Base-by-base conservation (phyloP, 345 rosid genomes). In the Lagerstroemia speciosa region DNA sequence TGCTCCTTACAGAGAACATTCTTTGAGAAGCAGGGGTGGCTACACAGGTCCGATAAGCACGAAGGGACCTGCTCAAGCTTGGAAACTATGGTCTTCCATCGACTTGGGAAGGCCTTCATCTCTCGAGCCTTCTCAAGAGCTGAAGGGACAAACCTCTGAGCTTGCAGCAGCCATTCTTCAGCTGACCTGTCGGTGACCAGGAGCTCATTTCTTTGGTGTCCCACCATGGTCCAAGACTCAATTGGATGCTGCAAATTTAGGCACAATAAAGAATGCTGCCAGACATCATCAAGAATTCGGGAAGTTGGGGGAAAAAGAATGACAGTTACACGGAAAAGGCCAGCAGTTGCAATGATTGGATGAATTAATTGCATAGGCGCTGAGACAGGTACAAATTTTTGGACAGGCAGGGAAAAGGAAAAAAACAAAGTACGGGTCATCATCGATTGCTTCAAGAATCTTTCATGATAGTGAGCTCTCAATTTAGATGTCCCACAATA, bases 11-110 rank as follows among this genome's bases (percentile, higher is more conserved):
- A 94, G 16, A 94, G 85, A 17, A 90, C 71, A 67, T 94, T 88
- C 80, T 84, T 94, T 22, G 86, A 87, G 79, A 94, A 94, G 69
- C 88, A 94, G 64, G 99, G 99, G 69, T 94, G 99, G 77, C 93
- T 89, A 0, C 96, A 89, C 46, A 94, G 83, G 67, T 94, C 96
- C 0, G 92, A 88, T 66, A 94, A 76, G 64, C 83, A 80, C 15
- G 84, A 73, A 0, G 98, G 97, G 45, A 94, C 78, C 90, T 83
- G 86, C 82, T 88, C 97, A 78, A 94, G 71, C 71, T 89, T 91
- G 34, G 83, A 82, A 69, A 84, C 73, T 33, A 91, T 88, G 80
- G 79, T 78, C 86, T 91, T 94, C 99, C 99, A 94, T 73, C 96
- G 80, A 33, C 85, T 82, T 22, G 91, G 81, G 75, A 94, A 94